These are phyloP conservation scores for Stromatinia cepivora DNA, from an alignment of 2,329 filamentous ascomycete species.

Conservation along the genomic window DNA sequence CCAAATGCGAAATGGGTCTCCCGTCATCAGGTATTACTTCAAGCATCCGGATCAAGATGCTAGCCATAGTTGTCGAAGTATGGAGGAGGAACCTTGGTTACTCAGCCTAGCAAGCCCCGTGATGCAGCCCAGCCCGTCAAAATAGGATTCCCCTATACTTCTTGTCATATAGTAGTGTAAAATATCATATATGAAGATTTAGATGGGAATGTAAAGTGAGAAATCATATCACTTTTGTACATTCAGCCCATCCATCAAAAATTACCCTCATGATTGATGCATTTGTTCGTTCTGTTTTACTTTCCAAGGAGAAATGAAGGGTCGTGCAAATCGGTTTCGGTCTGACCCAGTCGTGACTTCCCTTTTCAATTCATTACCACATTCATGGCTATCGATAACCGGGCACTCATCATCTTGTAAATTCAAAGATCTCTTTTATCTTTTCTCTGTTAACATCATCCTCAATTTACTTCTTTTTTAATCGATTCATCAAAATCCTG, in stretches of 20 bases:
- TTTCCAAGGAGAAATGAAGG: neutral
- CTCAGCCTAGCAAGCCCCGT: too few relatives aligned
- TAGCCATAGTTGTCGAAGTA: too few relatives aligned
- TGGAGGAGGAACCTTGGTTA: too few relatives aligned
- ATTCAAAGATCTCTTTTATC: too few relatives aligned
- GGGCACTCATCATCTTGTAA: fast-evolving
- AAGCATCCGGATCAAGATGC: too few relatives aligned
- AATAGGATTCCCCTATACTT: too few relatives aligned
- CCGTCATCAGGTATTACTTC: too few relatives aligned
- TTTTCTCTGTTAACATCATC: neutral
- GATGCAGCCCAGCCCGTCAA: too few relatives aligned
- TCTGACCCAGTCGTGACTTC: constrained; percentile 6
- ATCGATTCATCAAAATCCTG: neutral
- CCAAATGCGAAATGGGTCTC: too few relatives aligned
- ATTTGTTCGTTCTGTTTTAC: neutral
- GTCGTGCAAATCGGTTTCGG: neutral
- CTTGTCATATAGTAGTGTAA: too few relatives aligned
- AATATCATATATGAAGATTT: too few relatives aligned
- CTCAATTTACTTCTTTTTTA: neutral
- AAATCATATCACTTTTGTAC: neutral
- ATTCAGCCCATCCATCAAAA: neutral
- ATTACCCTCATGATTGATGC: neutral
- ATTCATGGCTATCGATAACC: neutral
- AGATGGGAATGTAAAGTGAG: neutral
- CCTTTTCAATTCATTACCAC: neutral